Conservation (phyloP, 306 rosid species). For the Vigna reflexopilosa region DNA sequence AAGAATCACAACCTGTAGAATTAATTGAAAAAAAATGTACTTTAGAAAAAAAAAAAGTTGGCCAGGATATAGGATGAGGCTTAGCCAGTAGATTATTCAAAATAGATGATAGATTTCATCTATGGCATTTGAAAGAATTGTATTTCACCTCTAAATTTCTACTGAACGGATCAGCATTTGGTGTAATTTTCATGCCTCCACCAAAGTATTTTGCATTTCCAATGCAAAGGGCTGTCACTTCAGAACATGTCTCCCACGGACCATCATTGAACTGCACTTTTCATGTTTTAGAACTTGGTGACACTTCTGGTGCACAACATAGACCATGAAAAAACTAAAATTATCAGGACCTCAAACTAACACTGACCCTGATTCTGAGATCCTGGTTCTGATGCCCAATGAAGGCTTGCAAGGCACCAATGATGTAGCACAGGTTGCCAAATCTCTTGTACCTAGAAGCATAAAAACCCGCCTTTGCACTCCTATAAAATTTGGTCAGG, state of each 20-base stretch:
- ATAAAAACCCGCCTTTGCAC: conserved; percentile 93
- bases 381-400: conserved; percentile 84
- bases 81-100: conserved; percentile 32
- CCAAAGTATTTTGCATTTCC: conserved; percentile 97
- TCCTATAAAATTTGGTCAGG: conserved; percentile 59
- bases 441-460: conserved; percentile 87
- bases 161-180: conserved; percentile 75
- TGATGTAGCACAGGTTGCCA: conserved; percentile 87
- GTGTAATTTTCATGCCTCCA: conserved; percentile 96
- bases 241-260: conserved; percentile 76
- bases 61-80: conserved; percentile 20
- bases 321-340: conserved; percentile 22
- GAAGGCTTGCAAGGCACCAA: conserved; percentile 94
- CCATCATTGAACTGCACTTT: conserved; percentile 76
- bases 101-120: conserved; percentile 30
- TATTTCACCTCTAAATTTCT: conserved; percentile 76
- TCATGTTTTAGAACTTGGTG: conserved; percentile 25
- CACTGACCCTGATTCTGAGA: conserved; percentile 79
- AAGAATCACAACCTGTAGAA: conserved; percentile 81
- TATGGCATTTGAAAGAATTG: conserved; percentile 21
- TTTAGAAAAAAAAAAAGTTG: conserved; percentile 7
- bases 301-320: conserved; percentile 16
- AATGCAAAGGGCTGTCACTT: conserved; percentile 83
- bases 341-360: conserved; percentile 9
- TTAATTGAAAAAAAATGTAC: neutral